These are phyloP conservation scores for Sporopachydermia quercuum DNA, from an alignment of 805 yeast species.

Conservation along the genomic window DNA sequence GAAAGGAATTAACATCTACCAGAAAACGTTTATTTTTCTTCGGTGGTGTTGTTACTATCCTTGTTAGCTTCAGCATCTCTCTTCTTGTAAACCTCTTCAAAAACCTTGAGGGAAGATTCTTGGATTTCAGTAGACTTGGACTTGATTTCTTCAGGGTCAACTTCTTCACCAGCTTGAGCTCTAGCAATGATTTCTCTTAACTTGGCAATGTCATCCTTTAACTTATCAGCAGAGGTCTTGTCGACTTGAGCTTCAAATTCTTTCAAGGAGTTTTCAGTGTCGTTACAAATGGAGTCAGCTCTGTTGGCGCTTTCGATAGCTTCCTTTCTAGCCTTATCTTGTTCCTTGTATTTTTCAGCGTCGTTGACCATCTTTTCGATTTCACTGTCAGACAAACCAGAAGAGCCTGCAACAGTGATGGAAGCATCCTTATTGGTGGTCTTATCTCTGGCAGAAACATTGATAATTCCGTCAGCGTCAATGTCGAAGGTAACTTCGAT, in stretches of 20 bases:
- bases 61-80: constrained; percentile 2
- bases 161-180: constrained; percentile 53
- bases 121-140: constrained; percentile 74
- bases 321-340: constrained; percentile 77
- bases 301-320: constrained; percentile 76
- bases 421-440: constrained; percentile 89
- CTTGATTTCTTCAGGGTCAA: constrained; percentile 50
- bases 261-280: constrained; percentile 72
- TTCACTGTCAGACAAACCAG: constrained; percentile 82
- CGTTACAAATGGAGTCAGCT: constrained; percentile 70
- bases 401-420: constrained; percentile 91
- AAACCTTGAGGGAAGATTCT: constrained; percentile 64
- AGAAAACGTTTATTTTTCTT: too few species aligned
- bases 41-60: too few species aligned
- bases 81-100: constrained; percentile 48
- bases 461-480: constrained; percentile 95
- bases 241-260: constrained; percentile 61
- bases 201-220: constrained; percentile 39
- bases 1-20: too few species aligned
- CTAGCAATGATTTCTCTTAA: constrained; percentile 67
- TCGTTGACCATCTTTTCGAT: constrained; percentile 84
- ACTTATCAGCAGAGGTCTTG: constrained; percentile 38
- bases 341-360: constrained; percentile 78
- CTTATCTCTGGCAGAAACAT: constrained; percentile 88
- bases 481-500: constrained; percentile 91